A percentile compares a stretch with the other conserved stretches of the same genome.
Conservation (phyloP, 2,329 filamentous ascomycete genomes). For the Epichloe sp. region DNA sequence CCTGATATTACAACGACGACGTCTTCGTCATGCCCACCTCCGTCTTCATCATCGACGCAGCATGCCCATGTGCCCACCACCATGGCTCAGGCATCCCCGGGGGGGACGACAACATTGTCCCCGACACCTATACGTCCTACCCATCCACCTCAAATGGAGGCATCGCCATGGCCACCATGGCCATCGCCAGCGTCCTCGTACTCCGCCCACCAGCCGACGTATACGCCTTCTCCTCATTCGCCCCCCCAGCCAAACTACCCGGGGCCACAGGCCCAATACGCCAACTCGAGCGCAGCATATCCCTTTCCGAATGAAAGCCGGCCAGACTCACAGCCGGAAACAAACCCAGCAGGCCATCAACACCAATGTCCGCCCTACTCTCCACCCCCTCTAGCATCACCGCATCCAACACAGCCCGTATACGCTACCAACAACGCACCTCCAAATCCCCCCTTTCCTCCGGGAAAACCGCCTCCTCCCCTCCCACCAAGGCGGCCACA, state of each 20-base stretch:
- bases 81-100: too few species aligned
- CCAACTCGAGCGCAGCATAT: not conserved
- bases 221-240: constrained; percentile 4
- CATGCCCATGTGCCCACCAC: too few species aligned
- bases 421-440: constrained; percentile 2
- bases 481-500: constrained; percentile 17
- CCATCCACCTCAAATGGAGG: not conserved
- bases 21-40: not conserved
- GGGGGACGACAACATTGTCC: too few species aligned
- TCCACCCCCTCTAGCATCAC: constrained; percentile 4
- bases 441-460: not conserved
- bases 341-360: not conserved
- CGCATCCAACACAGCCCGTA: constrained; percentile 6
- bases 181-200: constrained; percentile 1
- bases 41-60: too few species aligned
- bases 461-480: constrained; percentile 11
- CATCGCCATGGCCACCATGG: too few species aligned
- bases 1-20: not conserved
- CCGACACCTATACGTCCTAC: not conserved
- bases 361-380: not conserved
- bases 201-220: constrained; percentile 5
- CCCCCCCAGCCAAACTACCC: constrained; percentile 4
- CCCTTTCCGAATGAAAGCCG: not conserved
- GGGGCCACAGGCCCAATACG: constrained; percentile 5
- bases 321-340: not conserved